Conservation (phyloP, 1,284 basidiomycete genomes). For the Boletus sp. region DNA sequence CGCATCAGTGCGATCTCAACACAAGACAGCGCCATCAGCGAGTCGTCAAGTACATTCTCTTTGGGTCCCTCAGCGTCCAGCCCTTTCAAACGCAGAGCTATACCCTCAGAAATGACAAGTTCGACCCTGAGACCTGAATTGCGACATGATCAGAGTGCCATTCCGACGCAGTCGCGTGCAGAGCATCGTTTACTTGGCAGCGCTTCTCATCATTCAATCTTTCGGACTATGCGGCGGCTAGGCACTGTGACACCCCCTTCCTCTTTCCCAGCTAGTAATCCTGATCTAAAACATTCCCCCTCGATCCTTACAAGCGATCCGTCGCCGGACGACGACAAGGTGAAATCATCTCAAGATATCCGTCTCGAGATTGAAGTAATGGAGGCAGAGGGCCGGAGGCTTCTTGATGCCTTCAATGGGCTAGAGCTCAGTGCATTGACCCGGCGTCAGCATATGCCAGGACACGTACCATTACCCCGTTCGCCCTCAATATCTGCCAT, state of each 20-base stretch:
- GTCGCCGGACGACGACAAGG: constrained; percentile 49
- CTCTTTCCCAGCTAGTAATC: constrained; percentile 25
- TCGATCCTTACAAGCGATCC: constrained; percentile 37
- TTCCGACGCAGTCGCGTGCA: constrained; percentile 14
- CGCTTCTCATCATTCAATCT: constrained; percentile 23
- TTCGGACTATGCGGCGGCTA: constrained; percentile 27
- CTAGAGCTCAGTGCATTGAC: constrained; percentile 67
- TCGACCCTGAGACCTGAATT: constrained; percentile 12
- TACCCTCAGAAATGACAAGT: constrained; percentile 22
- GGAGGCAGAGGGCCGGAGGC: constrained; percentile 62
- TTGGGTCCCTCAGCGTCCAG: constrained; percentile 44
- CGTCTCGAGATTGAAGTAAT: constrained; percentile 61
- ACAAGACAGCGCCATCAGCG: constrained; percentile 29
- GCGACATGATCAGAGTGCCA: constrained; percentile 5
- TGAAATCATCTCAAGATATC: constrained; percentile 59
- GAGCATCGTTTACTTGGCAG: constrained; percentile 22
- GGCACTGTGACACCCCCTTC: constrained; percentile 30
- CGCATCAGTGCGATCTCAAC: constrained; percentile 42
- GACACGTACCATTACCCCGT: constrained; percentile 23
- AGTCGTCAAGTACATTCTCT: constrained; percentile 53
- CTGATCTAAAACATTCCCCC: constrained; percentile 31
- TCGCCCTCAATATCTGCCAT: constrained; percentile 32
- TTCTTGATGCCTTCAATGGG: constrained; percentile 75
- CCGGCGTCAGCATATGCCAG: constrained; percentile 44
- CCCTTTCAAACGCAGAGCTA: constrained; percentile 38